Percentiles rank a stretch among this genome's conserved stretches.
Evolutionary conservation across 331 rosid genomes (phyloP).

Genomic region (Spiraea crenata): DNA sequence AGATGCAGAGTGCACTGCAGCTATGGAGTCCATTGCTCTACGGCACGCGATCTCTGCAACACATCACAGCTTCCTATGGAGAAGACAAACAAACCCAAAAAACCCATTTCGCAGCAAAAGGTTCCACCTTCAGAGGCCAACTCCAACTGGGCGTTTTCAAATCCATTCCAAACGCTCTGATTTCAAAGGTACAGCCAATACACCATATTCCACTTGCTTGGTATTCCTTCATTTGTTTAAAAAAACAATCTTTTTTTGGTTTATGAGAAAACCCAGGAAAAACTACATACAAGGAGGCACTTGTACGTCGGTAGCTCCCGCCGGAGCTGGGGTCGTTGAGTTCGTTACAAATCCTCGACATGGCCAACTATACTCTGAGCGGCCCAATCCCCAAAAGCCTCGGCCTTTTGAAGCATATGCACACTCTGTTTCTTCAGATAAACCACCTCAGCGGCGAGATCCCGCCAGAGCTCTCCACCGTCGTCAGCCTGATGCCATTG

Average conservation of each 20-base stretch:
- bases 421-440: slow-evolving; percentile 56
- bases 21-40: slow-evolving; percentile 51
- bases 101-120: slow-evolving; percentile 14
- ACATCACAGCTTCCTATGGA: slow-evolving; percentile 10
- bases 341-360: too few relatives aligned
- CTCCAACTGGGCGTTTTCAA: slow-evolving; percentile 8
- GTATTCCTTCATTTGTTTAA: neutral
- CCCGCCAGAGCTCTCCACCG: slow-evolving; percentile 54
- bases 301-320: too few relatives aligned
- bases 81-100: slow-evolving; percentile 1
- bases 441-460: slow-evolving; percentile 66
- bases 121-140: slow-evolving; percentile 24
- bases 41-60: slow-evolving; percentile 33
- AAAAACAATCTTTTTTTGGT: neutral
- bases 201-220: neutral
- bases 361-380: too few relatives aligned
- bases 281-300: too few relatives aligned
- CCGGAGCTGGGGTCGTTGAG: too few relatives aligned
- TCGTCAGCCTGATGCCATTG: slow-evolving; percentile 52
- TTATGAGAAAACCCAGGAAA: neutral
- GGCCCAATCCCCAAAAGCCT: slow-evolving; percentile 67
- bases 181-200: slow-evolving; percentile 46
- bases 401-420: slow-evolving; percentile 36
- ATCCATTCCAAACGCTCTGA: slow-evolving; percentile 41
- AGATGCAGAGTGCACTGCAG: neutral